phyloP scores from a whole-genome alignment of 2,329 filamentous ascomycete species.

The Fusarium oxysporum region DNA sequence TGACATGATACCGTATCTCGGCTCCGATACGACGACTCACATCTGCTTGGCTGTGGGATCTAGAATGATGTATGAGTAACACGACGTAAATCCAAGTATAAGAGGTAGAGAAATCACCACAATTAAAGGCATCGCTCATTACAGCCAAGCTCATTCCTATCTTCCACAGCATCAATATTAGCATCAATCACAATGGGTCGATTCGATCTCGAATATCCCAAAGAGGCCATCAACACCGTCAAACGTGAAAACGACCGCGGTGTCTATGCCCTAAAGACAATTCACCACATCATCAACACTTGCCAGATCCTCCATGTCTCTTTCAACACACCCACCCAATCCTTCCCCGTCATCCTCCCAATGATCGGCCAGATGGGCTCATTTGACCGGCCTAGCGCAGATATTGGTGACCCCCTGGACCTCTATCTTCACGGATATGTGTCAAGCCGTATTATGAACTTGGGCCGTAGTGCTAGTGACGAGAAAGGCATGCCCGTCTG shows the following conservation, averaged over 20 bases:
- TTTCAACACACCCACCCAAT: slow-evolving; percentile 72
- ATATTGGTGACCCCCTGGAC: slow-evolving; percentile 73
- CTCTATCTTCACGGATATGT: slow-evolving; percentile 89
- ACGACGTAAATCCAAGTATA: not conserved
- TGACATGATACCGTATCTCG: slow-evolving; percentile 1
- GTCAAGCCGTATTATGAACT: slow-evolving; percentile 79
- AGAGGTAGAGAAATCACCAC: not conserved
- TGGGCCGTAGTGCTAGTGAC: slow-evolving; percentile 54
- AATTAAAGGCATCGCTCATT: not conserved
- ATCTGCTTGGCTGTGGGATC: not conserved
- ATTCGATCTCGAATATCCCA: slow-evolving; percentile 69
- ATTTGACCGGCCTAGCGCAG: slow-evolving; percentile 71
- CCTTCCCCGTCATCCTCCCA: slow-evolving; percentile 82
- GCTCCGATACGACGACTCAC: slow-evolving; percentile 13
- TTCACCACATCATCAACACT: slow-evolving; percentile 80
- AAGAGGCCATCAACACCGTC: slow-evolving; percentile 71
- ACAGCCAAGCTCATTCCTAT: not conserved
- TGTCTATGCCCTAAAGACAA: slow-evolving; percentile 76
- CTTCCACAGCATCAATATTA: not conserved
- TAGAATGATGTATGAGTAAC: not conserved
- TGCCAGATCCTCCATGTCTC: slow-evolving; percentile 83
- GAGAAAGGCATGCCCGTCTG: slow-evolving; percentile 73
- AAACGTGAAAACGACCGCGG: slow-evolving; percentile 75
- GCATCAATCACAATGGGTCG: slow-evolving; percentile 48
- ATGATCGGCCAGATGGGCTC: slow-evolving; percentile 89